Evolutionary conservation across 768 basidiomycete species (phyloP).

Genomic region (Tulasnella sp.): DNA sequence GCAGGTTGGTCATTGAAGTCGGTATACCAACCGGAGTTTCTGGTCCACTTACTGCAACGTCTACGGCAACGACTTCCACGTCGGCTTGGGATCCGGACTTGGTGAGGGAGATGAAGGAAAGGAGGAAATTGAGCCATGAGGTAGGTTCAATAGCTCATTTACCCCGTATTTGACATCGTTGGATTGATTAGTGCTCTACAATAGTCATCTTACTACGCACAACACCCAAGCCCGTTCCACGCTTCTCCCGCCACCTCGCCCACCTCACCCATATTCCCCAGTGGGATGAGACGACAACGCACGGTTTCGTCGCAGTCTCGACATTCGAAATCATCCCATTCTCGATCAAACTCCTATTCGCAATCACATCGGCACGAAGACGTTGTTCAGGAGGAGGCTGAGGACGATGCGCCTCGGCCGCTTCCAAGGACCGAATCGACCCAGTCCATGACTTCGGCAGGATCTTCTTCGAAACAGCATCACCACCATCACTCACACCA

Average conservation of each 20-base stretch:
- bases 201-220: neutral
- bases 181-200: neutral
- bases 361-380: neutral
- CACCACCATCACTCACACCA: constrained; percentile 1
- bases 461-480: neutral
- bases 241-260: neutral
- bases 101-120: constrained; percentile 7
- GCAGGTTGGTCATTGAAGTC: neutral
- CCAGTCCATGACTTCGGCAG: constrained; percentile 9
- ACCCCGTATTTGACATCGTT: neutral
- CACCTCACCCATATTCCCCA: neutral
- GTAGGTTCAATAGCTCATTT: neutral
- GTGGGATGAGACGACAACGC: neutral
- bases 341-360: neutral
- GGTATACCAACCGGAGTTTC: no score
- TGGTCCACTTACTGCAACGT: no score
- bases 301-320: neutral
- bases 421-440: constrained; percentile 9
- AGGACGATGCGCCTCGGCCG: neutral
- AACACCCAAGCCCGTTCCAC: constrained; percentile 5
- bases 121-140: constrained; percentile 7
- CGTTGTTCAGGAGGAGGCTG: neutral
- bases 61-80: neutral
- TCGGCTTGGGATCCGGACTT: constrained; percentile 13
- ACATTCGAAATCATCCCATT: neutral